Evolutionary conservation across 2,329 filamentous ascomycete species (phyloP).

Genomic region (Kalmusia sp.): DNA sequence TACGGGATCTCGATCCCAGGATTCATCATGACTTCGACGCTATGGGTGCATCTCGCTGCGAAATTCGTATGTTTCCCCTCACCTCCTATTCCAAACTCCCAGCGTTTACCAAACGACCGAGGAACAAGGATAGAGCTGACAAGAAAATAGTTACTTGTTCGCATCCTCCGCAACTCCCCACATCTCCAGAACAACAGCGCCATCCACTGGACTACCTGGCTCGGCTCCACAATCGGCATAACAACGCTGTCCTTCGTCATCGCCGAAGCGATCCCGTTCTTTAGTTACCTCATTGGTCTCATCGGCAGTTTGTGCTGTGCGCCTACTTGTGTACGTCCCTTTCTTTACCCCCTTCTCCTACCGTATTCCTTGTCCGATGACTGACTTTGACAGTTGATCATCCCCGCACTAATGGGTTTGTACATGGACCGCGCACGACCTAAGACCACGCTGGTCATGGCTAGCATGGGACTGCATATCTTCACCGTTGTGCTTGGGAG

Average conservation of each 20-base stretch:
- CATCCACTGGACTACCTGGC: constrained; percentile 7
- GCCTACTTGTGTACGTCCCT: neutral
- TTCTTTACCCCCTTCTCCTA: too few relatives aligned
- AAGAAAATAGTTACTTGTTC: neutral
- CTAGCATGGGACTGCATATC: neutral
- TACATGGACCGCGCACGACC: neutral
- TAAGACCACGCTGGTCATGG: neutral
- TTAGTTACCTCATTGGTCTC: constrained; percentile 5
- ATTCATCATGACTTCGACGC: constrained; percentile 3
- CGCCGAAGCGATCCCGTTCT: constrained; percentile 8
- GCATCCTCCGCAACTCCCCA: constrained; percentile 4
- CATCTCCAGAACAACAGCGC: constrained; percentile 5
- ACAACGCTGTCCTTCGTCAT: constrained; percentile 2
- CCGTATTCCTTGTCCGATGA: too few relatives aligned
- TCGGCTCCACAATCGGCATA: neutral
- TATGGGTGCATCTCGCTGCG: constrained; percentile 3
- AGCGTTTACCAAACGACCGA: too few relatives aligned
- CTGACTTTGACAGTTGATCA: neutral
- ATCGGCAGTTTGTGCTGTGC: constrained; percentile 5
- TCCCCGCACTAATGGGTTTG: neutral
- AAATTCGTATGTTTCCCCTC: neutral
- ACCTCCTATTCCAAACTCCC: too few relatives aligned
- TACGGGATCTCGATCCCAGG: constrained; percentile 4
- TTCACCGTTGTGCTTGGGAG: neutral
- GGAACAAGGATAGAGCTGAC: neutral